Evolutionary conservation across 2,329 filamentous ascomycete species (phyloP).

Genomic region (Uncinocarpus reesii): DNA sequence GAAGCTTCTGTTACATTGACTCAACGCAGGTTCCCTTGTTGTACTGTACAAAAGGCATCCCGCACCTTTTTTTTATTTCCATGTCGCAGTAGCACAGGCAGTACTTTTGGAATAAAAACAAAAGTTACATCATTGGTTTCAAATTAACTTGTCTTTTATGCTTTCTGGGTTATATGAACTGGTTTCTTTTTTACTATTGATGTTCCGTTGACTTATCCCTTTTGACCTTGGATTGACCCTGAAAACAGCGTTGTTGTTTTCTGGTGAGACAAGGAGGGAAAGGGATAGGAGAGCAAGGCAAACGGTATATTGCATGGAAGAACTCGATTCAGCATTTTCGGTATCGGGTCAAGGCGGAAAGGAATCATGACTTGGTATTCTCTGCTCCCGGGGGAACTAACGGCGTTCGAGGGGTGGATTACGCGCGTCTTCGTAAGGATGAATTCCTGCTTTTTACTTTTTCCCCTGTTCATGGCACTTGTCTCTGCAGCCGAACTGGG

Average conservation of each 20-base stretch:
- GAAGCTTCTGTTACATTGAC: neutral
- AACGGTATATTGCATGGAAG: constrained; percentile 2
- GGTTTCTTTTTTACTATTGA: no score
- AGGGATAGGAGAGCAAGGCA: neutral
- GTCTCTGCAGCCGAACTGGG: neutral
- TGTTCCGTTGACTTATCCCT: no score
- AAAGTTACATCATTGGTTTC: constrained; percentile 5
- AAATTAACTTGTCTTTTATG: neutral
- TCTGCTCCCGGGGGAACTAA: constrained; percentile 50
- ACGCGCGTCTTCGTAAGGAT: constrained; percentile 51
- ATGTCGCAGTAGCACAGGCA: constrained; percentile 2
- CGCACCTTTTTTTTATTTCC: no score
- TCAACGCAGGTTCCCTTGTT: constrained; percentile 2
- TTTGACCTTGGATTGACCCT: no score
- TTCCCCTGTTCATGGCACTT: constrained; percentile 8
- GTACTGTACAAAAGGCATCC: neutral
- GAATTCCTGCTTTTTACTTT: constrained; percentile 1
- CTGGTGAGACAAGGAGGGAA: neutral
- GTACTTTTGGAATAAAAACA: neutral
- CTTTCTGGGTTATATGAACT: no score
- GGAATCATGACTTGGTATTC: constrained; percentile 58
- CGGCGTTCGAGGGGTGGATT: constrained; percentile 51
- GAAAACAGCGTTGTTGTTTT: neutral
- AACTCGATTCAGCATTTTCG: neutral
- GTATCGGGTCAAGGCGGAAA: neutral